phyloP scores from a whole-genome alignment of 139 green algal genomes.

The Picochlorum costavermella region DNA sequence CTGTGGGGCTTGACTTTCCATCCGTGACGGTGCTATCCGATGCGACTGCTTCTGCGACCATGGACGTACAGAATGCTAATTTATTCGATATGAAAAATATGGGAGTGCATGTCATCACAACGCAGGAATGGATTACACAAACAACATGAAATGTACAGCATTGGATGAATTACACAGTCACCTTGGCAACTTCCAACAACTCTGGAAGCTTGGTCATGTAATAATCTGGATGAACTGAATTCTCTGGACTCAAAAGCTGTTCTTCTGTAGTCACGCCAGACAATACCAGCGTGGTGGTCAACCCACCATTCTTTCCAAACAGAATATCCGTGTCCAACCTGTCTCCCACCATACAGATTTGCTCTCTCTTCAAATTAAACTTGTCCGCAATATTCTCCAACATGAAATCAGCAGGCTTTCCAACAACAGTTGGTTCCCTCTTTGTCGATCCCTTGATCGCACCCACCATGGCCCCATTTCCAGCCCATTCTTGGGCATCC shows the following conservation, averaged over 20 bases:
- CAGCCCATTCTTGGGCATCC: slow-evolving; percentile 93
- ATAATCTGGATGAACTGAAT: slow-evolving; percentile 80
- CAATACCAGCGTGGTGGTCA: slow-evolving; percentile 79
- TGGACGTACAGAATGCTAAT: slow-evolving; percentile 46
- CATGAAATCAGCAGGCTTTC: slow-evolving; percentile 96
- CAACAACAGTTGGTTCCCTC: slow-evolving; percentile 86
- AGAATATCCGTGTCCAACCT: slow-evolving; percentile 98
- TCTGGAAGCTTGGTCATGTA: slow-evolving; percentile 77
- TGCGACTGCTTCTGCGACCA: slow-evolving; percentile 44
- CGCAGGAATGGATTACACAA: not conserved
- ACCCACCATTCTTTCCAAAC: slow-evolving; percentile 93
- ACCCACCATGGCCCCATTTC: slow-evolving; percentile 94
- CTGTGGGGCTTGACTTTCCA: slow-evolving; percentile 53
- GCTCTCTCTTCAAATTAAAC: slow-evolving; percentile 51
- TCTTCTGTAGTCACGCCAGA: slow-evolving; percentile 86
- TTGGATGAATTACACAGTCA: slow-evolving; percentile 4
- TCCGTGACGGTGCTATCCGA: slow-evolving; percentile 46
- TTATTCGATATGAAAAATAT: slow-evolving; percentile 30
- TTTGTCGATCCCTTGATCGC: slow-evolving; percentile 87
- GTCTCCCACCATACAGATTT: slow-evolving; percentile 99
- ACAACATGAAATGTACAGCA: not conserved
- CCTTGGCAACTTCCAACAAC: slow-evolving; percentile 24
- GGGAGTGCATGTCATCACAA: not conserved
- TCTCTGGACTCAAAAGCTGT: slow-evolving; percentile 67
- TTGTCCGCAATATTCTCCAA: slow-evolving; percentile 85